phyloP scores from a whole-genome alignment of 1,284 basidiomycete genomes.

The Cryptococcus sp. region DNA sequence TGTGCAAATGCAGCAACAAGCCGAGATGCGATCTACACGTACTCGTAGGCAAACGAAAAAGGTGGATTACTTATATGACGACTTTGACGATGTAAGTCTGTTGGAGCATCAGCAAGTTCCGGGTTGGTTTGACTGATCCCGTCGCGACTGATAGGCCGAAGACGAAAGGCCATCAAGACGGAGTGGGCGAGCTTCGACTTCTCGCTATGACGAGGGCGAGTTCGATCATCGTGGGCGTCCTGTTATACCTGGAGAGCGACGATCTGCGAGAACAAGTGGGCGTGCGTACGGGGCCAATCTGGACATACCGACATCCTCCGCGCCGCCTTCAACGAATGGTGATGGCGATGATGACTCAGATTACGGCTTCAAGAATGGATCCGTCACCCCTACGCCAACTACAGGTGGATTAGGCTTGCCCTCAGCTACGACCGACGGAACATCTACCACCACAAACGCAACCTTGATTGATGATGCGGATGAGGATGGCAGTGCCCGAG shows the following conservation, averaged over 20 bases:
- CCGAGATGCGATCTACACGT: slow-evolving; percentile 42
- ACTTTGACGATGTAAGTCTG: slow-evolving; percentile 20
- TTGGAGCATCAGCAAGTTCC: not conserved
- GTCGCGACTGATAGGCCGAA: not conserved
- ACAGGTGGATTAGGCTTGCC: not conserved
- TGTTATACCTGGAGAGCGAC: slow-evolving; percentile 44
- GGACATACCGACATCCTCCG: not conserved
- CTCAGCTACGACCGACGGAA: no score
- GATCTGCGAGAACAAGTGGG: slow-evolving; percentile 29
- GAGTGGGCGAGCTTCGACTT: not conserved
- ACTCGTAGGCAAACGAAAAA: slow-evolving; percentile 39
- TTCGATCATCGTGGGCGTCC: slow-evolving; percentile 21
- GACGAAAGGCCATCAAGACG: slow-evolving; percentile 1
- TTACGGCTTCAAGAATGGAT: not conserved
- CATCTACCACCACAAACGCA: no score
- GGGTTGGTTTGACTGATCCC: no score
- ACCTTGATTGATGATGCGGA: not conserved
- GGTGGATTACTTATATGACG: slow-evolving; percentile 46
- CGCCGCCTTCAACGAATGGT: not conserved
- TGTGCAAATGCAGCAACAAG: slow-evolving; percentile 31
- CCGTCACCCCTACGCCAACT: not conserved
- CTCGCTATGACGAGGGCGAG: slow-evolving; percentile 6
- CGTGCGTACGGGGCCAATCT: no score
- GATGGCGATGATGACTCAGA: not conserved
- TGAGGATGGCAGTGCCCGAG: not conserved